phyloP scores from a whole-genome alignment of 257 asterid species.

The Przewalskia tangutica region DNA sequence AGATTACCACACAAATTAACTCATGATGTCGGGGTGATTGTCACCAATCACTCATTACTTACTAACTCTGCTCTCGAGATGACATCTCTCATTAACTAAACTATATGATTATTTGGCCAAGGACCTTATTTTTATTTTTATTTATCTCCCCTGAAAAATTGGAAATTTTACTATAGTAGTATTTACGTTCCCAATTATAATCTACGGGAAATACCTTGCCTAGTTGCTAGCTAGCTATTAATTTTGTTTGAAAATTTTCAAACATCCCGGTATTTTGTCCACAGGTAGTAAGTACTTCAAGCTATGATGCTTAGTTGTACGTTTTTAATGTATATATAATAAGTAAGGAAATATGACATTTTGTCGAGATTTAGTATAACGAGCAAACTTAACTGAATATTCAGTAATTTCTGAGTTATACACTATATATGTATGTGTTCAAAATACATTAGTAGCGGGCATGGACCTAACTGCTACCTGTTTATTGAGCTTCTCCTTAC shows the following conservation, averaged over 20 bases:
- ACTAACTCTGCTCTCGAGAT: too few species aligned
- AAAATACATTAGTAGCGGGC: not conserved
- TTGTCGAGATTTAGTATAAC: too few species aligned
- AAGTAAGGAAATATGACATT: too few species aligned
- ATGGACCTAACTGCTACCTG: too few species aligned
- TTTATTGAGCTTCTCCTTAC: not conserved
- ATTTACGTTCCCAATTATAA: not conserved
- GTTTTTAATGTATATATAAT: not conserved
- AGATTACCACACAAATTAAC: too few species aligned
- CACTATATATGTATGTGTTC: too few species aligned
- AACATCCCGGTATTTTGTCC: not conserved
- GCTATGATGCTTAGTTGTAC: not conserved
- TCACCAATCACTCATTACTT: too few species aligned
- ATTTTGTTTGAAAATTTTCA: not conserved
- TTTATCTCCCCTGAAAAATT: not conserved
- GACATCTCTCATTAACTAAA: too few species aligned
- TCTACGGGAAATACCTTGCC: not conserved
- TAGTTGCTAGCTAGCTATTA: not conserved
- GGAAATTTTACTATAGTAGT: not conserved
- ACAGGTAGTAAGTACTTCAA: not conserved
- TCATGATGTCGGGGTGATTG: too few species aligned
- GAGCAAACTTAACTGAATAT: too few species aligned
- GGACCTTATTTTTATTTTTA: not conserved
- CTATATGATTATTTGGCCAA: not conserved
- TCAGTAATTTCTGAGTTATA: too few species aligned